Base-by-base conservation (phyloP, 1,284 basidiomycete species). In the Cutaneotrichosporon cavernicola region DNA sequence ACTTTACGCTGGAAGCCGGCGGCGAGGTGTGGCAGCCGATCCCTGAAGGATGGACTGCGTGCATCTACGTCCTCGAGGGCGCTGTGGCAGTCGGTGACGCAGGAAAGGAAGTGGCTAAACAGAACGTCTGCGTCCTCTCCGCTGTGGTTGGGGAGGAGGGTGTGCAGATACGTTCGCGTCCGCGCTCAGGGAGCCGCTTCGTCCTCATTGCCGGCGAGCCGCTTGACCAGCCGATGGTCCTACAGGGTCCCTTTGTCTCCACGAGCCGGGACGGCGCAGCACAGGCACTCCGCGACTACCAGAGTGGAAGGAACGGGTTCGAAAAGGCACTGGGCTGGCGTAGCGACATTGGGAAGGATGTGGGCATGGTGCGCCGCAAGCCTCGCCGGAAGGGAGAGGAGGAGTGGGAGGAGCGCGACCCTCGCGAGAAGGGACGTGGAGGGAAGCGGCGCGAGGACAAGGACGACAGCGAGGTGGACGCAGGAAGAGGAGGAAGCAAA, bases 311-410 rank as follows among this genome's bases (percentile, higher is more conserved):
- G 67, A 97, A 97, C 75, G 95, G 95, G 0, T 97, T 97, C 75
- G 95, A 98, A 81, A 88, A 89, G 61, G 92, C 92, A 0, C 88
- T 89, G 62, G 86, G 84, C 2, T 97, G 94, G 95, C 86, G 89
- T 81, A 91, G 89, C 73, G 84, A 89, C 77, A 95, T 96, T 73
- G 92, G 85, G 6, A 51, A 60, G 11, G 56, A 57, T 9, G 60
- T 67, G 47, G 55, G 58, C 38, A 46, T 46, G 43, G 43, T 46
- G 5, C 43, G 43, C 18, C 43, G 43, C 13, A 46, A 46, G 18
- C 18, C 43, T 2, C 43, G 43, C 18, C 43, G 18, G 43, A 46
- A 46, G 18, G 43, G 43, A 18, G 43, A 46, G 43, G 43, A n/a
- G 43, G 43, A n/a, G 43, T 46, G 43, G 43, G 43, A 46, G 43